Base-by-base conservation (phyloP, 2,329 filamentous ascomycete species). In the Trichoderma oligosporum region DNA sequence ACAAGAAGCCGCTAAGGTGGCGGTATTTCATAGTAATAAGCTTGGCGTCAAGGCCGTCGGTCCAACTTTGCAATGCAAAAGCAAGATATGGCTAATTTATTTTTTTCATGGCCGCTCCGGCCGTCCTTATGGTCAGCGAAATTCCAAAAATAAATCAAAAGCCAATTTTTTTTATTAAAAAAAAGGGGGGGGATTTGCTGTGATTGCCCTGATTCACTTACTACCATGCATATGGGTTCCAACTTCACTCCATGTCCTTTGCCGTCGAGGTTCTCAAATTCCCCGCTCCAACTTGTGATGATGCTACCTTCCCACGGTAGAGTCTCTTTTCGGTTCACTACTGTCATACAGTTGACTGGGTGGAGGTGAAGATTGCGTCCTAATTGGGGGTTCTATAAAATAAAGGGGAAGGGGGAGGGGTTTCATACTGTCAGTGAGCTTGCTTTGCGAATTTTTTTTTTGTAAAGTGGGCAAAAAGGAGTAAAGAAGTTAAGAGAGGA, bases 341-440 rank as follows among this genome's bases (percentile, higher is more conserved):
- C 88, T 4, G 71, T 70, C 5, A 85, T 65, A 7, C 78, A 68
- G 65, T 78, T 80, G 66, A 85, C 86, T 1, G 91, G 93, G 67
- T 97, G 93, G 1, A 96, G 71, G 65, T 94, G 79, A 3, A 97
- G 81, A 65, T 97, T 89, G 7, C 80, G 82, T 24, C 93, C 93
- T 61, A 97, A 87, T 57, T 96, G 86, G 4, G 79, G 79, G 68
- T 96, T 96, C 76, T 84, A 58, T 7, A 41, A 46, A 5, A 24
- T 25, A 11, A 18, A 24, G 20, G 7, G 8, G 22, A 24, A 35
- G n/a, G 20, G 33, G 20, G 7, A 5, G 22, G 9, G 8, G n/a
- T 25, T 27, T 31, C 14, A 6, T 36, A 29, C 11, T 38, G 41
- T 54, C 31, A 54, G 51, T 9, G 4, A 54, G 16, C 12, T 14